phyloP scores from a whole-genome alignment of 495 filamentous ascomycete species.

The Parathielavia hyrcaniae region DNA sequence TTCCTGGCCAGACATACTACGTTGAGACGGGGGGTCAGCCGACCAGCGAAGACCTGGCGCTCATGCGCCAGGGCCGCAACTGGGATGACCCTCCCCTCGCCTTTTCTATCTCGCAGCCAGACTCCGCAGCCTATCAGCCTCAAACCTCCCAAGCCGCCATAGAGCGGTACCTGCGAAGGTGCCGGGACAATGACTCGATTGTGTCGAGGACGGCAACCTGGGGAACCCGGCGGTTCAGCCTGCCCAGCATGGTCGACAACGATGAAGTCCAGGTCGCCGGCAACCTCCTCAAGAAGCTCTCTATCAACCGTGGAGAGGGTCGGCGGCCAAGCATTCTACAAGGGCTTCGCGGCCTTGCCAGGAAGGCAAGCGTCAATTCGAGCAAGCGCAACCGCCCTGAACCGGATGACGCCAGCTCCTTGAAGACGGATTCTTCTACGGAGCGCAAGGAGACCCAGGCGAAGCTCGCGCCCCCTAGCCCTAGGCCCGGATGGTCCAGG shows the following conservation, averaged over 20 bases:
- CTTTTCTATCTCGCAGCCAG: slow-evolving; percentile 34
- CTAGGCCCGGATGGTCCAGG: slow-evolving; percentile 53
- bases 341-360: slow-evolving; percentile 48
- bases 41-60: slow-evolving; percentile 38
- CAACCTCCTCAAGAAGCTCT: slow-evolving; percentile 57
- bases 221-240: slow-evolving; percentile 59
- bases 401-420: slow-evolving; percentile 37
- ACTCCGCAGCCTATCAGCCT: slow-evolving; percentile 40
- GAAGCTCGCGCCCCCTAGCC: slow-evolving; percentile 48
- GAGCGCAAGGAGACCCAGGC: slow-evolving; percentile 44
- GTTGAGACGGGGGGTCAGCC: slow-evolving; percentile 37
- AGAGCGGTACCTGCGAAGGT: slow-evolving; percentile 39
- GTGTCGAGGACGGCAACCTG: slow-evolving; percentile 66
- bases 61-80: slow-evolving; percentile 42
- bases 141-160: slow-evolving; percentile 50
- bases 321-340: slow-evolving; percentile 41
- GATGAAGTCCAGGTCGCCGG: slow-evolving; percentile 53
- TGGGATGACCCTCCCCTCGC: slow-evolving; percentile 45
- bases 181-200: slow-evolving; percentile 46
- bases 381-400: slow-evolving; percentile 42
- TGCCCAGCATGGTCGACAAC: slow-evolving; percentile 52
- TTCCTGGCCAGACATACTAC: slow-evolving; percentile 44
- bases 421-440: slow-evolving; percentile 30
- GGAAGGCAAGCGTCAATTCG: slow-evolving; percentile 46
- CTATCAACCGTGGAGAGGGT: slow-evolving; percentile 46